Base-by-base conservation (phyloP, 345 rosid genomes). In the Mangifera indica region DNA sequence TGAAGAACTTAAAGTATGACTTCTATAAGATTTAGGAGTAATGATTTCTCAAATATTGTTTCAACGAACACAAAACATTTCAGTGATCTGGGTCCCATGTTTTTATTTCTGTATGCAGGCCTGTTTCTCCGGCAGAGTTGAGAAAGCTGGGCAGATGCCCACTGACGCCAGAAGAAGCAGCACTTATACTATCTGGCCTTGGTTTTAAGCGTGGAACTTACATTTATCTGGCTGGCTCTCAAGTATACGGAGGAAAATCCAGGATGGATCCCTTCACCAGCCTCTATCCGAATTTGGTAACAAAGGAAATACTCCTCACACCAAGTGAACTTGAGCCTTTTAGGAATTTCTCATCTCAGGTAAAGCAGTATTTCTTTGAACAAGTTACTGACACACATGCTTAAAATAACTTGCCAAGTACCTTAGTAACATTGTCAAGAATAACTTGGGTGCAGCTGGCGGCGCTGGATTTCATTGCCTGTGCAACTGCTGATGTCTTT, bases 141-240 rank as follows among this genome's bases (percentile, higher is more conserved):
- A 89, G 98, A 75, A 88, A 79, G 81, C 72, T 74, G 1, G 97
- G 98, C 4, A 94, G 86, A 78, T 94, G 98, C 69, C 98, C 96
- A n/a, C 71, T 90, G 77, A 94, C 98, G 71, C 98, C 97, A 15
- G 98, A 94, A 80, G 98, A 94, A 82, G 98, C 92, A 26, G 87
- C 92, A 32, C 81, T 92, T 1, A 88, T 94, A 75, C 97, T 92
- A 69, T 87, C 89, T n/a, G 92, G 88, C 29, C 91, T 94, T 63
- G 95, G 96, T 46, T 86, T 89, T 70, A 87, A 81, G 55, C 81
- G 79, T 26, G 79, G 77, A 70, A 85, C 98, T 13, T 86, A 84
- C 78, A 92, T 90, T 66, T 94, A 90, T 79, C 84, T 94, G 21
- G 98, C 98, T 4, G 91, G 97, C 53, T 90, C 97, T 45, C 73